Percentiles rank a stretch among this genome's conserved stretches.
These are phyloP conservation scores for Phlyctochytrium bullatum DNA, from an alignment of 192 early-diverging fungal species.

Conservation along the genomic window DNA sequence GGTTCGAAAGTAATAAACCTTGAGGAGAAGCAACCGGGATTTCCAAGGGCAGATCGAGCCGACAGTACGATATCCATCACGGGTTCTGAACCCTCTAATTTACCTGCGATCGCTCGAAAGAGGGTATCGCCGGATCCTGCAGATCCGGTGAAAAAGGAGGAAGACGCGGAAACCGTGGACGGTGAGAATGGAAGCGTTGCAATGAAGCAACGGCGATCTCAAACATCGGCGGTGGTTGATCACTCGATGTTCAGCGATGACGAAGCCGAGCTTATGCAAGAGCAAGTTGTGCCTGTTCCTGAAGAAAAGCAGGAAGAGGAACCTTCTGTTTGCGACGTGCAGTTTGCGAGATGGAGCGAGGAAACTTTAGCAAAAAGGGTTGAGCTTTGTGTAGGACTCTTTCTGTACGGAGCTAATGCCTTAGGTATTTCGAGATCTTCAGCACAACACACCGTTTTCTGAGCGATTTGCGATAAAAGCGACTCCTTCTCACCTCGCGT, in stretches of 20 bases:
- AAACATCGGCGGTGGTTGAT: background rate
- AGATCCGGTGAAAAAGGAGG: background rate
- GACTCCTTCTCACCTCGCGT: background rate
- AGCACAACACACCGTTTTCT: slow-evolving; percentile 49
- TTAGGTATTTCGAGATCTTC: slow-evolving; percentile 34
- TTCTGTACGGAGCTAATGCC: background rate
- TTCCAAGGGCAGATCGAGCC: too few relatives aligned
- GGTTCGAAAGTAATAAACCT: too few relatives aligned
- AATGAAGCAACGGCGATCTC: background rate
- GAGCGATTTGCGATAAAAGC: slow-evolving; percentile 46
- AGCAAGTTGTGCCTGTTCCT: background rate
- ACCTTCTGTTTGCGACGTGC: background rate
- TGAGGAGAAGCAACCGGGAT: too few relatives aligned
- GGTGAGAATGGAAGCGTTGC: background rate
- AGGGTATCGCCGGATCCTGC: background rate
- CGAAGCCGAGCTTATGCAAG: background rate
- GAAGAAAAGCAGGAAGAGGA: background rate
- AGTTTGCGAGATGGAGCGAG: slow-evolving; percentile 49
- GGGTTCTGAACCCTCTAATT: too few relatives aligned
- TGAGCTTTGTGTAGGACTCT: slow-evolving; percentile 37
- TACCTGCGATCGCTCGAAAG: background rate
- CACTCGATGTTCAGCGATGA: background rate
- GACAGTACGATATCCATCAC: too few relatives aligned
- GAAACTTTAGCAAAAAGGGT: slow-evolving; percentile 51
- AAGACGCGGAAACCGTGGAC: background rate